A percentile compares a stretch with the other conserved stretches of the same genome.
Conservation (phyloP, 129 eudicot species). For the Pittosporum tobira region DNA sequence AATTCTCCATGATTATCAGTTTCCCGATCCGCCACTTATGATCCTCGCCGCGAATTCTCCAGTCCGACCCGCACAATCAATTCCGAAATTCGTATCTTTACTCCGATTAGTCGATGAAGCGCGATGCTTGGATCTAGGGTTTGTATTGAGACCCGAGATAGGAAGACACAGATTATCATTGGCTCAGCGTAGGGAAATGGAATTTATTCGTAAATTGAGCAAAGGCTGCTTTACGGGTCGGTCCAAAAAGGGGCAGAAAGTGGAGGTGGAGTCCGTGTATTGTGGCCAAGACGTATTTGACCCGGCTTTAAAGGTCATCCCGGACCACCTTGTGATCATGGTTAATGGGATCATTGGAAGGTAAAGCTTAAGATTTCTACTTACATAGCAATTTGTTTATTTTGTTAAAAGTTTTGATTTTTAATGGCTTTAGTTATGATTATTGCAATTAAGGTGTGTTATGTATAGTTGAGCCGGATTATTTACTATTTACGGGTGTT, state of each 20-base stretch:
- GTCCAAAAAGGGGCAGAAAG: constrained; percentile 5
- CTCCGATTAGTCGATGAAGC: background rate
- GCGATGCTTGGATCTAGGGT: background rate
- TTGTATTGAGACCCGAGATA: background rate
- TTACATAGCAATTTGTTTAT: too few species aligned
- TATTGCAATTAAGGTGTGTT: too few species aligned
- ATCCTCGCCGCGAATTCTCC: background rate
- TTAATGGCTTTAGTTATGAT: too few species aligned
- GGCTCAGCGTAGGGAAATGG: background rate
- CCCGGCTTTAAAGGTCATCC: background rate
- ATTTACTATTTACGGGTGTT: too few species aligned
- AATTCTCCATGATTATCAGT: background rate
- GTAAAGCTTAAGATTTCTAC: background rate
- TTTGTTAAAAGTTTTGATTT: background rate
- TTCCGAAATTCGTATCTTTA: background rate
- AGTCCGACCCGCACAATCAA: background rate
- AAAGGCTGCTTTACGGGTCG: background rate
- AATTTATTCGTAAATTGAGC: constrained; percentile 1
- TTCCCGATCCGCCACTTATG: background rate
- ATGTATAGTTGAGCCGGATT: too few species aligned
- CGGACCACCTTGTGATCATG: constrained; percentile 10
- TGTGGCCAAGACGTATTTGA: constrained; percentile 5
- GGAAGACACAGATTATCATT: background rate
- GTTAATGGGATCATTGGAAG: constrained; percentile 10
- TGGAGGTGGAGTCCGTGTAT: background rate